These are phyloP conservation scores for Cordyceps cateniannulata DNA, from an alignment of 2,329 filamentous ascomycete species.

Conservation along the genomic window DNA sequence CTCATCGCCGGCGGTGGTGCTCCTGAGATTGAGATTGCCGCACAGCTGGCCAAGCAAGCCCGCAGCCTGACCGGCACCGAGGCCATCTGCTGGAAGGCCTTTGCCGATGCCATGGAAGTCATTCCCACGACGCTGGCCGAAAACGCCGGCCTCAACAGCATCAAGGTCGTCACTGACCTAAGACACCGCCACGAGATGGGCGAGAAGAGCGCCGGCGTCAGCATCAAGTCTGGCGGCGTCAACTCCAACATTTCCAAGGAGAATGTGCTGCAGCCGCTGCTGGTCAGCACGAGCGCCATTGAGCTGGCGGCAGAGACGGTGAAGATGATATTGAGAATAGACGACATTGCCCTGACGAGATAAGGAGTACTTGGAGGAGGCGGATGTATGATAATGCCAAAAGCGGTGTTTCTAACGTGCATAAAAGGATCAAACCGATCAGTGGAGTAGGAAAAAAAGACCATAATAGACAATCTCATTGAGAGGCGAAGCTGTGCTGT, in stretches of 20 bases:
- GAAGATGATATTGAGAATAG: slow-evolving; percentile 78
- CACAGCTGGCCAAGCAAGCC: slow-evolving; percentile 74
- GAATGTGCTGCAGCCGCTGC: slow-evolving; percentile 89
- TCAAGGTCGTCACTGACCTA: slow-evolving; percentile 96
- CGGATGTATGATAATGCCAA: slow-evolving; percentile 33
- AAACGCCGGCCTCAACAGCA: slow-evolving; percentile 95
- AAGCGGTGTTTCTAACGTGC: slow-evolving; percentile 12
- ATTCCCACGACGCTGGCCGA: slow-evolving; percentile 95
- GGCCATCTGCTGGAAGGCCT: slow-evolving; percentile 98
- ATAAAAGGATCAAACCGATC: slow-evolving; percentile 10
- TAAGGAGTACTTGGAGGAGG: slow-evolving; percentile 31
- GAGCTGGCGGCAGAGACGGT: slow-evolving; percentile 97
- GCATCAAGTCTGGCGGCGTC: slow-evolving; percentile 95
- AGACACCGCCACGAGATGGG: slow-evolving; percentile 91
- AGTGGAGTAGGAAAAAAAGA: slow-evolving; percentile 13
- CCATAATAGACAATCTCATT: not conserved
- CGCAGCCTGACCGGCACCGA: slow-evolving; percentile 85
- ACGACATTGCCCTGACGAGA: slow-evolving; percentile 59
- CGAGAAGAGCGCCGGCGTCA: slow-evolving; percentile 93
- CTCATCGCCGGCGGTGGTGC: slow-evolving; percentile 95
- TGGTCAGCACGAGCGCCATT: slow-evolving; percentile 96
- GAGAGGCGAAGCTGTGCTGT: not conserved
- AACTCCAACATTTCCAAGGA: slow-evolving; percentile 96
- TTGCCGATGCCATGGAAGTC: slow-evolving; percentile 95
- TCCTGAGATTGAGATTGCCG: slow-evolving; percentile 92